Evolutionary conservation across 306 rosid genomes (phyloP), one percentile per base, ranked within the genome.

Genomic region (Pterocarpus santalinus): DNA sequence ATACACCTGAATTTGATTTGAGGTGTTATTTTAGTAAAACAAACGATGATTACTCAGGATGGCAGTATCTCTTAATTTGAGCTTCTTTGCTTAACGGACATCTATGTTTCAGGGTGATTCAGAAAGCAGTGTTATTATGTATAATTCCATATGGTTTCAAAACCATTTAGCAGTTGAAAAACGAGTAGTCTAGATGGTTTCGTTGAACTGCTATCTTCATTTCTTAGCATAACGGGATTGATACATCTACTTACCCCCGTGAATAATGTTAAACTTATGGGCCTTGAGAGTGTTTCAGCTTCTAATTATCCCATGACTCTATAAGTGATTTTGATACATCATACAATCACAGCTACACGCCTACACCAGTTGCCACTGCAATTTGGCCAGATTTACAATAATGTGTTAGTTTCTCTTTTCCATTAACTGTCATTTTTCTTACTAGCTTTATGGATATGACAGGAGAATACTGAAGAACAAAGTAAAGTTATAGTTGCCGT

Each of bases 401-500:
- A 72, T 72, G 41, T 57, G 28, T 38, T 76, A 60, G 53, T 34
- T 35, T 72, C 12, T 65, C 39, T 5, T 73, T 30, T 3, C 43
- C 39, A 44, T 34, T 41, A 6, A n/a, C 38, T 46, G 10, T 53
- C 49, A 43, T 7, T 32, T 55, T 74, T 62, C 87, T 69, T 67
- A 51, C 34, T 22, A 61, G 30, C 80, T 82, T 79, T 84, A 75
- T 81, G 74, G 52, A 61, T 66, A 70, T 89, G 71, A 41, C 90
- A 95, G 99, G 92, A 86, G 73, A 87, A 83, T 75, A 39, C 69
- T 39, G 88, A 35, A 57, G 76, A 85, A 63, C 84, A 70, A 76
- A 76, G 85, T 63, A 90, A 87, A 86, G 99, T 95, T 62, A 88
- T 95, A 83, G 98, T 93, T 62, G 98, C 99, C 8, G 98, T 93